Evolutionary conservation across 169 alveolate species (phyloP), one percentile per base, ranked within the genome.

Genomic region (Plasmodium coatneyi): DNA sequence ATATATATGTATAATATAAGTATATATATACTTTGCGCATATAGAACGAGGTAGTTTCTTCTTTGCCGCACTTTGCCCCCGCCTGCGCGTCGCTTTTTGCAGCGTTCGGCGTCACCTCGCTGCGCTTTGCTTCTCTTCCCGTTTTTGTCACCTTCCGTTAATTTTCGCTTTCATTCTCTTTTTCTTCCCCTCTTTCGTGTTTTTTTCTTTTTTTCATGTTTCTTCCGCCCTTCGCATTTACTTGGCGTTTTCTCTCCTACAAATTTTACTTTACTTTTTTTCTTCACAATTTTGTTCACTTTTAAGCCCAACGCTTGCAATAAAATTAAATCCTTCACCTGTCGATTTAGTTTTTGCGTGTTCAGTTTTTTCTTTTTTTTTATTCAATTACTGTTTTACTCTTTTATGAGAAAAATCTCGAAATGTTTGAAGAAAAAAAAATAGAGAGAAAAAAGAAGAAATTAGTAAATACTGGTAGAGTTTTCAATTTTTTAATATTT

Each of bases 261-360:
- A 49, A 49, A 49, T 14, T 49, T 49, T 14, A 49, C 60, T 49
- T 49, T 22, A 14, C 60, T 22, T 66, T 66, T 56, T 28, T 66
- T 66, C 76, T 66, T 66, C 36, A 19, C 36, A 28, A 66, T 22
- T 66, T 66, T 66, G 76, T 66, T 66, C 39, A 66, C 41, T 66
- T 66, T 22, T 22, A 66, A 66, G 36, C 76, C 76, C 36, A 32
- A 66, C 30, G 76, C 76, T 19, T 66, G 76, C n/a, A 3, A 22
- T 28, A 66, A 66, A 66, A 66, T 66, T 66, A 66, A 19, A 25
- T 66, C 36, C 30, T 66, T 66, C 41, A 66, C 76, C 36, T 66
- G 76, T 66, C 76, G 76, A 66, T 28, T 66, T 66, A 25, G 39
- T 66, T 66, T 66, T 66, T 66, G 76, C 76, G 76, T 66, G 76